Evolutionary conservation across 1,139 yeast species (phyloP), one percentile per base, ranked within the genome.

Genomic region (Blastobotrys arbuscula): DNA sequence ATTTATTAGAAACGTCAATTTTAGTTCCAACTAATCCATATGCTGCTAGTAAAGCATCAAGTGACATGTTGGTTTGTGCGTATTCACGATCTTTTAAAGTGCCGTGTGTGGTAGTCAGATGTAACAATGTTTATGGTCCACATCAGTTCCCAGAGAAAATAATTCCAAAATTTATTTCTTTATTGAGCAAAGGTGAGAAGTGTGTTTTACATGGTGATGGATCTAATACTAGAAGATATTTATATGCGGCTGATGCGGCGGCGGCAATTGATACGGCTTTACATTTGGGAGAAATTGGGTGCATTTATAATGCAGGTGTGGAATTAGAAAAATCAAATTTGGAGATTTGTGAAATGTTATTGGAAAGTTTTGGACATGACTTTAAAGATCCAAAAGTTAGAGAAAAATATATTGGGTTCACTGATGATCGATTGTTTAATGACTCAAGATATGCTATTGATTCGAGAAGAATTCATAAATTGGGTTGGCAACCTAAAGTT

Each of bases 21-120:
- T 59, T 79, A 28, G 63, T 66, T 13, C 84, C 84, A 1, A 74
- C 84, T 0, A 79, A 78, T 54, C 84, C 84, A 1, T 79, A 79
- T 53, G 70, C 84, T 2, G 82, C 84, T 0, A 69, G 81, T 19
- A 79, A 79, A 56, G 84, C 83, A 1, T 71, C 81, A 1, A 68
- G 75, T 3, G 84, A 79, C 53, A 61, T 79, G 64, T 70, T 79
- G 2, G 70, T 77, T 3, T 62, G 70, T 38, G 73, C 82, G 0
- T 79, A 79, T 55, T 58, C 63, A 40, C 67, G 67, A 50, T 73
- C 79, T 20, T 79, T 65, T 58, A 63, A 67, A 6, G 50, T 78
- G 12, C 79, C 79, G 2, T 65, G 72, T 3, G 64, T 71, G 10
- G 69, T 74, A 1, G 61, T 78, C 3, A 64, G 84, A 36, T 72